phyloP scores from a whole-genome alignment of 2,329 filamentous ascomycete species.

The Sporothrix variecibatus region DNA sequence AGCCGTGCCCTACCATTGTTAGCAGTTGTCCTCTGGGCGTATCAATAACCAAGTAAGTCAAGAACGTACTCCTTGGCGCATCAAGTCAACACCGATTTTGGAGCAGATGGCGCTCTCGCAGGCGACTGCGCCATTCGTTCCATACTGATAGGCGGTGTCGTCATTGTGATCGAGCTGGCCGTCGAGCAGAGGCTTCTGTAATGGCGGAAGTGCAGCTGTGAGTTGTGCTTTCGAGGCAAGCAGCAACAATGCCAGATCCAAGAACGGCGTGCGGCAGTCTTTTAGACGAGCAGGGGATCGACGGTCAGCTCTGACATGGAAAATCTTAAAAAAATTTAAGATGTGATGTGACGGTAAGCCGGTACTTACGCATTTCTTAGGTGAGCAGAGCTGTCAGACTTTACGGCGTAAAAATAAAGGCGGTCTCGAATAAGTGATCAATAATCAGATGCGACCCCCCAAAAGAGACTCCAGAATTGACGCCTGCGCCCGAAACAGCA shows the following conservation, averaged over 20 bases:
- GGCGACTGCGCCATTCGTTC: constrained; percentile 62
- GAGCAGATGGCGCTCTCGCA: constrained; percentile 71
- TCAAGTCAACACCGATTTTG: constrained; percentile 64
- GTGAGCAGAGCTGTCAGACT: not conserved
- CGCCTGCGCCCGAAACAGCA: not conserved
- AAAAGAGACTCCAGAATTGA: not conserved
- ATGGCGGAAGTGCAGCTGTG: constrained; percentile 3
- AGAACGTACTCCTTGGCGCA: constrained; percentile 50
- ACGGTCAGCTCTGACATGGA: not conserved
- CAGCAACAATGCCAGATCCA: constrained; percentile 17
- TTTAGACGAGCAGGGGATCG: not conserved
- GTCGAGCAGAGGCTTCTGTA: constrained; percentile 26
- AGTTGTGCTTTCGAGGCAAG: constrained; percentile 20
- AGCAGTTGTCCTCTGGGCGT: not conserved
- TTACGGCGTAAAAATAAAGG: not conserved
- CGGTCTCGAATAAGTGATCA: not conserved
- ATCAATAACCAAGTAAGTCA: not conserved
- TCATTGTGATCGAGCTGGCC: not conserved
- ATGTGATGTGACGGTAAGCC: not conserved
- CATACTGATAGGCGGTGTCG: not conserved
- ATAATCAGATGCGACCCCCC: not conserved
- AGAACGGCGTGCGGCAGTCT: not conserved
- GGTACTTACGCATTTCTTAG: constrained; percentile 5
- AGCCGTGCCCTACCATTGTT: constrained; percentile 62
- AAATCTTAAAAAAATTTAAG: too few relatives aligned